phyloP scores from a whole-genome alignment of 164 flowering plant genomes.

The Annona cherimola region DNA sequence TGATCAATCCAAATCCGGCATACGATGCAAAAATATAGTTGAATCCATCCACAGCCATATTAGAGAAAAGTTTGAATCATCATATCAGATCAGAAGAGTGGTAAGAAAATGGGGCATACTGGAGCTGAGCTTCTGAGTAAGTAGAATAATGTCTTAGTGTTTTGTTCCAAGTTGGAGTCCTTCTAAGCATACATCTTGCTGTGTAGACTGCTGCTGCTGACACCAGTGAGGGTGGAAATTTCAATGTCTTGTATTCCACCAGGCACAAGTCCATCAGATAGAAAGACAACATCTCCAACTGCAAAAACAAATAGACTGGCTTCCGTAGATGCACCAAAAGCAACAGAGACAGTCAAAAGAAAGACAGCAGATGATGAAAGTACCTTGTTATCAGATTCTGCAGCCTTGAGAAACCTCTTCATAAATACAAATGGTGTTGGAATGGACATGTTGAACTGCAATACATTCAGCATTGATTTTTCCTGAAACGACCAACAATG shows the following conservation, averaged over 20 bases:
- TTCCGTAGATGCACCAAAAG: neutral
- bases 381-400: conserved; percentile 60
- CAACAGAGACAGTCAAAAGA: neutral
- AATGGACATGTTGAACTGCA: conserved; percentile 65
- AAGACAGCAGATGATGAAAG: neutral
- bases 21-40: too few relatives aligned
- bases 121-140: conserved; percentile 52
- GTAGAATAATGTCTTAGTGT: conserved; percentile 44
- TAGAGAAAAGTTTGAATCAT: too few relatives aligned
- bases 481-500: conserved; percentile 41
- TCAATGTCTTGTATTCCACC: conserved; percentile 67
- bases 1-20: too few relatives aligned
- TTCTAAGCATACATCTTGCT: conserved; percentile 50
- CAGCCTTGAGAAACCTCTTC: conserved; percentile 77
- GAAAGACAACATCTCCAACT: conserved; percentile 75
- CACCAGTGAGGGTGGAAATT: conserved; percentile 66
- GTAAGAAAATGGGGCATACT: conserved; percentile 28
- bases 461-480: conserved; percentile 52
- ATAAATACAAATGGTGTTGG: conserved; percentile 81
- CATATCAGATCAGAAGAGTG: too few relatives aligned
- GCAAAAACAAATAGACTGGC: conserved; percentile 5
- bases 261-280: conserved; percentile 70
- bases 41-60: too few relatives aligned
- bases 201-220: conserved; percentile 77
- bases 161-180: conserved; percentile 46